Evolutionary conservation across 1,284 basidiomycete species (phyloP).

Genomic region (Cystobasidium pallidum): DNA sequence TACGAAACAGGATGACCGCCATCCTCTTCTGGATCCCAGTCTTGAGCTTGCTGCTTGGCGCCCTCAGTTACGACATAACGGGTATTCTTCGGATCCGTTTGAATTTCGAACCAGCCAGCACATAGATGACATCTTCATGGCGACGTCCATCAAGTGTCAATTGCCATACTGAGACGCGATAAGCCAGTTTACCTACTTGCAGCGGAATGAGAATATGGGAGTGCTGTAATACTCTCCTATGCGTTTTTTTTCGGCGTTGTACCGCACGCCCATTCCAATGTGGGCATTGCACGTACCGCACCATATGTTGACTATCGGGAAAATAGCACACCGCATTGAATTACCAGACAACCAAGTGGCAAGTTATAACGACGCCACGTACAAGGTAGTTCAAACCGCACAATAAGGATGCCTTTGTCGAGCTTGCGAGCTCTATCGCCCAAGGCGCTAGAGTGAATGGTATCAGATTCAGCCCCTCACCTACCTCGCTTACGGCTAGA

Average conservation of each 20-base stretch:
- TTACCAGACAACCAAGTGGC: no score
- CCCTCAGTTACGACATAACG: constrained; percentile 90
- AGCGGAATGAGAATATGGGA: constrained; percentile 89
- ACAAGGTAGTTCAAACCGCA: constrained; percentile 62
- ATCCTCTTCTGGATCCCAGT: constrained; percentile 94
- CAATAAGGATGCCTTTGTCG: constrained; percentile 89
- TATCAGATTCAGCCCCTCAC: neutral
- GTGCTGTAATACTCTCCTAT: constrained; percentile 94
- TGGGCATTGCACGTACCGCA: constrained; percentile 63
- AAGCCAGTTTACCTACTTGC: constrained; percentile 62
- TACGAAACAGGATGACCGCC: constrained; percentile 66
- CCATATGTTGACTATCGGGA: constrained; percentile 98
- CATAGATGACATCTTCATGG: constrained; percentile 75
- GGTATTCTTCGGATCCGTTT: constrained; percentile 97
- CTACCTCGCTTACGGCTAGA: neutral
- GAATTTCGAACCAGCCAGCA: constrained; percentile 90
- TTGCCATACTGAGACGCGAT: neutral
- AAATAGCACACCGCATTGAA: no score
- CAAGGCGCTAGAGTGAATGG: constrained; percentile 60
- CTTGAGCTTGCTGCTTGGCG: constrained; percentile 85
- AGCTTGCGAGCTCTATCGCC: constrained; percentile 72
- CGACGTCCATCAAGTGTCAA: neutral
- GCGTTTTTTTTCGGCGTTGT: constrained; percentile 95
- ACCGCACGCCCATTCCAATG: constrained; percentile 92
- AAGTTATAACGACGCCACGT: neutral